Base-by-base conservation (phyloP, 208 protist species). In the Leishmania lainsoni region DNA sequence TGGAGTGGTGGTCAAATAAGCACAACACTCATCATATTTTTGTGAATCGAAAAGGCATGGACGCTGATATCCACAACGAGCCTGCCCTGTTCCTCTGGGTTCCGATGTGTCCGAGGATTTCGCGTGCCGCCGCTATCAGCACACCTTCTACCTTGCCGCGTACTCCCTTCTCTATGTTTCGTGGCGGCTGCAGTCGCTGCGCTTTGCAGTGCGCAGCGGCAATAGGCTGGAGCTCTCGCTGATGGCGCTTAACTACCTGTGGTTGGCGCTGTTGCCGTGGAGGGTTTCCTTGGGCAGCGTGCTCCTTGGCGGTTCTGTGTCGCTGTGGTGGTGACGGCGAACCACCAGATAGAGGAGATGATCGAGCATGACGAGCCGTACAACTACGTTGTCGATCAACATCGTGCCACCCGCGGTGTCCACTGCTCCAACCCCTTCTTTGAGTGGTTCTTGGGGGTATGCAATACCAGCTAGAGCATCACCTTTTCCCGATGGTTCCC, bases 381-480 rank as follows among this genome's bases (percentile, higher is more conserved):
- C 83, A 93, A 96, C 83, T 94, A 88, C 88, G 88, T 96, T 81
- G 85, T 90, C 8, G 90, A 94, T 79, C 92, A 96, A 81, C 93
- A 92, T 80, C 90, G 87, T 80, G 84, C 91, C 72, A 94, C 90
- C 29, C 88, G 93, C 61, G 92, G 92, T 51, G 88, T 96, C 29
- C 86, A 90, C 52, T 96, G 92, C 83, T 39, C 87, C 68, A 84
- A 94, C 75, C 87, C 87, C 29, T 93, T 96, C 76, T 93, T 91
- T 72, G 91, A 96, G 83, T 94, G 86, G 84, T 94, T 96, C 77
- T 96, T 68, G 90, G 92, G 45, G 92, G 91, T 77, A 96, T 96
- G 92, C 92, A 94, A 82, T 96, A 94, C 85, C 92, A 96, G 85
- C 86, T 96, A 39, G 92, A 96, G 87, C 92, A 96, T 85, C 92